Base-by-base conservation (phyloP, 495 filamentous ascomycete genomes). In the Annulohypoxylon maeteangense region DNA sequence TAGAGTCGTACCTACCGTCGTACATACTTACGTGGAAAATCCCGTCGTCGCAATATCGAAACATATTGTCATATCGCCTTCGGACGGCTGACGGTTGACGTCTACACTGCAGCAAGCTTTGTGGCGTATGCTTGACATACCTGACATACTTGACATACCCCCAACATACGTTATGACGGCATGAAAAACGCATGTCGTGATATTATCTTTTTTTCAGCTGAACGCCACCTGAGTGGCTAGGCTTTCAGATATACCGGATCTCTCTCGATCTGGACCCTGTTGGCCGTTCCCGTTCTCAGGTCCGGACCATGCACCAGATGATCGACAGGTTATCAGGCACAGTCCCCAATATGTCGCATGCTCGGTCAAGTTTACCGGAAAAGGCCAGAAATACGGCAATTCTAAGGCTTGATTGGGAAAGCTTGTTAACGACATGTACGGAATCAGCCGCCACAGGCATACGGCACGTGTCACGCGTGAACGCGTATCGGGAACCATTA, bases 281-380 rank as follows among this genome's bases (percentile, higher is more conserved):
- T 68, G 32, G 45, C 70, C 65, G 55, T 65, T 73, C 65, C 70
- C 70, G 65, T 50, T 59, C 38, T 69, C 70, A 68, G 70, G 61
- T 68, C 61, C 65, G 62, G 29, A 62, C 70, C 65, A 69, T 50
- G 51, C 56, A 22, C 48, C 57, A 65, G 40, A 66, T 48, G 70
- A 73, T 73, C 70, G 56, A 66, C 70, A 65, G 68, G 44, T 40
- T 45, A 62, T 57, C 16, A 65, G 65, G 44, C n/a, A 71, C 62
- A 57, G 48, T 61, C 56, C 56, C 70, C 18, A 73, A 69, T 62
- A 62, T 54, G 70, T 69, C 42, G 60, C 44, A 66, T 69, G 70
- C 69, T 68, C 65, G 65, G 62, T 12, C 65, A 53, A 20, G 48
- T 57, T 67, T 68, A 38, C 65, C 70, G 36, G 60, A 72, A 65